These are phyloP conservation scores for Takakia lepidozioides DNA, from an alignment of 225 moss, liverwort and hornwort species.

Conservation along the genomic window DNA sequence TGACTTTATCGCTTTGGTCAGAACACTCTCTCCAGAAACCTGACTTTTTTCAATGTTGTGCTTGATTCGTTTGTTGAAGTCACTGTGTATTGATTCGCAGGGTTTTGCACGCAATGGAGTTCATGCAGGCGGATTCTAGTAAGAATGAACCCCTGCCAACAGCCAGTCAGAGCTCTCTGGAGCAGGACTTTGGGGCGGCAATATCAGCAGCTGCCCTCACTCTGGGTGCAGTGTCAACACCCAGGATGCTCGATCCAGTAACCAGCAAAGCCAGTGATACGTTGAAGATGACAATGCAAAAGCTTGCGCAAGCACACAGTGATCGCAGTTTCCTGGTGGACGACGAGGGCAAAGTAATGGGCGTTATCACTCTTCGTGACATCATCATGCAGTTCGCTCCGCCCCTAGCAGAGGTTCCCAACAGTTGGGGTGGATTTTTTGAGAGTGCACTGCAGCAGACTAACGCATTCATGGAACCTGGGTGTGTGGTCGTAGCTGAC, in stretches of 20 bases:
- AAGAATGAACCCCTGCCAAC: slow-evolving; percentile 2
- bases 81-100: slow-evolving; percentile 13
- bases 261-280: slow-evolving; percentile 34
- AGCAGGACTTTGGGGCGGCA: slow-evolving; percentile 35
- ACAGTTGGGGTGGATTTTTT: slow-evolving; percentile 43
- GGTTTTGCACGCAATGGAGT: slow-evolving; percentile 25
- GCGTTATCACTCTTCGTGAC: slow-evolving; percentile 62
- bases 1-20: no score
- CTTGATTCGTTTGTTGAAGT: no score
- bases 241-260: slow-evolving; percentile 44
- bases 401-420: slow-evolving; percentile 27
- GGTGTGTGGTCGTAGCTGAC: no score
- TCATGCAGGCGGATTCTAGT: slow-evolving; percentile 22
- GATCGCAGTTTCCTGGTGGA: slow-evolving; percentile 63
- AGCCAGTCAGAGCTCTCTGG: neutral
- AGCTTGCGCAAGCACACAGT: slow-evolving; percentile 38
- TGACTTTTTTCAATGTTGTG: no score
- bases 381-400: slow-evolving; percentile 54
- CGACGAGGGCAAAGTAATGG: slow-evolving; percentile 20
- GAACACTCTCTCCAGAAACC: no score
- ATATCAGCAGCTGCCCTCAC: slow-evolving; percentile 38
- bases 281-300: slow-evolving; percentile 55
- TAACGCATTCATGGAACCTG: no score
- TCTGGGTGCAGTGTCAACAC: slow-evolving; percentile 22
- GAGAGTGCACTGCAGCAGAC: slow-evolving; percentile 50